Evolutionary conservation across 768 basidiomycete species (phyloP).

Genomic region (Tylopilus vinaceipallidus): DNA sequence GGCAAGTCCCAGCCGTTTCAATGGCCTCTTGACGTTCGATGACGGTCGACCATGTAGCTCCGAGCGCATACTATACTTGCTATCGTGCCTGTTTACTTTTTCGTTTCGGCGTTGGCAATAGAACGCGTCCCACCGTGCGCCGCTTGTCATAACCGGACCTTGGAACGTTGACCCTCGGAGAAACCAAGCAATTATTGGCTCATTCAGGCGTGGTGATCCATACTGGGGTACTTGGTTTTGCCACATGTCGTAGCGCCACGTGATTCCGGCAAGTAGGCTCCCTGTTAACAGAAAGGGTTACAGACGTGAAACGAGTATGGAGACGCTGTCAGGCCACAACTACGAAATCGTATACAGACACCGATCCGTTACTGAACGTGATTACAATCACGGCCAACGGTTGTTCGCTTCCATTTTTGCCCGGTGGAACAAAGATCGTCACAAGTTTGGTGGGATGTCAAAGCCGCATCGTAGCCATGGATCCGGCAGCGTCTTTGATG

Average conservation of each 20-base stretch:
- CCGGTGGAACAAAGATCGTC: conserved; percentile 18
- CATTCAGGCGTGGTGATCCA: neutral
- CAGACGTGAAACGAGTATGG: conserved; percentile 28
- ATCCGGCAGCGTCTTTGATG: conserved; percentile 11
- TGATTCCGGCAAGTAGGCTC: conserved; percentile 31
- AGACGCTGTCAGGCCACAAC: conserved; percentile 16
- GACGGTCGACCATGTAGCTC: conserved; percentile 5
- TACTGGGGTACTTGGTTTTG: neutral
- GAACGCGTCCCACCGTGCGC: conserved; percentile 4
- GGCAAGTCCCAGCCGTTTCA: conserved; percentile 5
- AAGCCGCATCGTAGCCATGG: conserved; percentile 8
- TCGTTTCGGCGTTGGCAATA: conserved; percentile 7
- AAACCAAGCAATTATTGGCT: neutral
- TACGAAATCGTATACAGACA: conserved; percentile 5
- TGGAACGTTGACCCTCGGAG: conserved; percentile 5
- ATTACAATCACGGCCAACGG: conserved; percentile 3
- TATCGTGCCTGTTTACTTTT: conserved; percentile 6
- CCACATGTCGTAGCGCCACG: conserved; percentile 13
- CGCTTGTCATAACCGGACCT: conserved; percentile 15
- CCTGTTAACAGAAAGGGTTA: conserved; percentile 16
- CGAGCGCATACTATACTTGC: conserved; percentile 13
- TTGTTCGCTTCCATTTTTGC: conserved; percentile 25
- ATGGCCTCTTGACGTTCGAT: conserved; percentile 11
- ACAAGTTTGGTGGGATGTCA: conserved; percentile 12
- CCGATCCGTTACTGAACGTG: conserved; percentile 13